Conservation (phyloP, 345 rosid species). For the sweet orange (Citrus sinensis) region DVS_A1.0 CM039166.1:14456001-14456500, state of each 20-base stretch:
- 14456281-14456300: conserved; percentile 26
- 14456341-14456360: conserved; percentile 11
- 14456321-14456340: conserved; percentile 23
- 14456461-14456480: conserved; percentile 43
- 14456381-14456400: conserved; percentile 16
- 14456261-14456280: conserved; percentile 22
- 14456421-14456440: conserved; percentile 6
- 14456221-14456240: background rate
- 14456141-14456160: conserved; percentile 47
- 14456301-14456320: conserved; percentile 22
- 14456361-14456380: background rate
- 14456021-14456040: background rate
- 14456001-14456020: conserved; percentile 65
- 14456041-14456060: background rate
- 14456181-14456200: background rate
- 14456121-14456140: conserved; percentile 77
- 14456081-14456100: conserved; percentile 41
- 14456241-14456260: conserved; percentile 20
- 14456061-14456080: background rate
- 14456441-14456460: conserved; percentile 25
- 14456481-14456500: background rate
- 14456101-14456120: conserved; percentile 70
- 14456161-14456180: conserved; percentile 8
- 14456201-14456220: background rate
- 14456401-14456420: conserved; percentile 18